Percentiles rank a stretch among this genome's conserved stretches.
Evolutionary conservation across 305 asterid species (phyloP).

Genomic region (Fraxinus angustifolia): DNA sequence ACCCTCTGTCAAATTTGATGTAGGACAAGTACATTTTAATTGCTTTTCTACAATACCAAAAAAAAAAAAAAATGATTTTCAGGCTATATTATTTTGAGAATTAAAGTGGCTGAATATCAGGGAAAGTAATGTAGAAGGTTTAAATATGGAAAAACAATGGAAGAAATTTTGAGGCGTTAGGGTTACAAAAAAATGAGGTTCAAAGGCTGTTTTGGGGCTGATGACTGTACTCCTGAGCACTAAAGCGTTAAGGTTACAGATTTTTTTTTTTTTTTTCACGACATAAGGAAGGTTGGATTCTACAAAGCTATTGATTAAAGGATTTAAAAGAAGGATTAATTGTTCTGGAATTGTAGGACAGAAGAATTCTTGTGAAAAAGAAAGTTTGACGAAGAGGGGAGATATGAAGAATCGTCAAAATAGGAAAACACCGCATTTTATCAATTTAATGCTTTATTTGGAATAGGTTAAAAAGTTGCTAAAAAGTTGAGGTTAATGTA

Average conservation of each 20-base stretch:
- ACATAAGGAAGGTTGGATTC: not conserved
- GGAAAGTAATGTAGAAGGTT: conserved; percentile 6
- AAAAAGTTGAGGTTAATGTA: not conserved
- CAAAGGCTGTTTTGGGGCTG: not conserved
- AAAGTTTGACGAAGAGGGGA: not conserved
- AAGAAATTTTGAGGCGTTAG: not conserved
- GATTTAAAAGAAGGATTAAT: not conserved
- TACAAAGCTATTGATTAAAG: not conserved
- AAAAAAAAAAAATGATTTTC: not conserved
- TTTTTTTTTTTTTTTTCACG: not conserved
- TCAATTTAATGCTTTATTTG: not conserved
- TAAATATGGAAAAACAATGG: not conserved
- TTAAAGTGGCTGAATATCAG: not conserved
- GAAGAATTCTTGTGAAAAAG: not conserved
- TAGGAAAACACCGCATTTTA: not conserved
- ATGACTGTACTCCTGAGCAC: not conserved
- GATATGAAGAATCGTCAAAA: not conserved
- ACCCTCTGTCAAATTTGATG: not conserved
- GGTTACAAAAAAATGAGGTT: not conserved
- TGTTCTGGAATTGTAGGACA: not conserved
- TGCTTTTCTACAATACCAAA: not conserved
- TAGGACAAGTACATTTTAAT: not conserved
- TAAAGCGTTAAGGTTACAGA: not conserved
- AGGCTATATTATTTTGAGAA: not conserved
- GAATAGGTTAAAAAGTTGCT: not conserved